Evolutionary conservation across 2,329 filamentous ascomycete genomes (phyloP).

Genomic region (Verticillium tricorpus): DNA sequence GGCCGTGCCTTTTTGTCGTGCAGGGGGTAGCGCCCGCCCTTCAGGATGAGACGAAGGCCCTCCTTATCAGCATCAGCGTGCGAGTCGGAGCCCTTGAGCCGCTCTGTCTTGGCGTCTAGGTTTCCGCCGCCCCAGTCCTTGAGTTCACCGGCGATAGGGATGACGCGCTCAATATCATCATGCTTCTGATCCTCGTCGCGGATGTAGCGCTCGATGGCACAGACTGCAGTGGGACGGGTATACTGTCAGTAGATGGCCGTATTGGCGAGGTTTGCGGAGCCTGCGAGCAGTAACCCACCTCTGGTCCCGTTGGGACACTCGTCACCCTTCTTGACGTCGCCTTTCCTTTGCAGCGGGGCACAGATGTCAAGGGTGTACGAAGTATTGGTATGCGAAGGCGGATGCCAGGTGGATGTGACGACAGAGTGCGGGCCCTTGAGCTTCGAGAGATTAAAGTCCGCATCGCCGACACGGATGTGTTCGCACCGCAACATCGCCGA

Average conservation of each 20-base stretch:
- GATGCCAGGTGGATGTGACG: slow-evolving; percentile 50
- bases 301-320: slow-evolving; percentile 67
- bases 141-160: slow-evolving; percentile 72
- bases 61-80: slow-evolving; percentile 63
- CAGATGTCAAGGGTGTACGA: slow-evolving; percentile 83
- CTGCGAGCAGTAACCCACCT: slow-evolving; percentile 38
- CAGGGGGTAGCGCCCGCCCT: slow-evolving; percentile 50
- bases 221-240: slow-evolving; percentile 49
- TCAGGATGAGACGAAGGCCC: slow-evolving; percentile 66
- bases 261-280: too few relatives aligned
- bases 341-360: slow-evolving; percentile 57
- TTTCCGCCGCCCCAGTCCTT: slow-evolving; percentile 49
- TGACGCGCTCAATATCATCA: slow-evolving; percentile 49
- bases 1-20: slow-evolving; percentile 51
- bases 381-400: slow-evolving; percentile 59
- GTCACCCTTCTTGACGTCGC: slow-evolving; percentile 47
- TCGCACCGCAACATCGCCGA: slow-evolving; percentile 57
- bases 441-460: slow-evolving; percentile 59
- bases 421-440: slow-evolving; percentile 67
- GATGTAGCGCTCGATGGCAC: slow-evolving; percentile 63
- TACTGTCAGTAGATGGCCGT: neutral
- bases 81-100: slow-evolving; percentile 61
- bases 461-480: slow-evolving; percentile 52
- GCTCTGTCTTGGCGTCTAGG: slow-evolving; percentile 62
- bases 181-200: slow-evolving; percentile 40